Evolutionary conservation across 176 grass and related monocot species (phyloP).

Genomic region (Cenchrus fungigraminus): DNA sequence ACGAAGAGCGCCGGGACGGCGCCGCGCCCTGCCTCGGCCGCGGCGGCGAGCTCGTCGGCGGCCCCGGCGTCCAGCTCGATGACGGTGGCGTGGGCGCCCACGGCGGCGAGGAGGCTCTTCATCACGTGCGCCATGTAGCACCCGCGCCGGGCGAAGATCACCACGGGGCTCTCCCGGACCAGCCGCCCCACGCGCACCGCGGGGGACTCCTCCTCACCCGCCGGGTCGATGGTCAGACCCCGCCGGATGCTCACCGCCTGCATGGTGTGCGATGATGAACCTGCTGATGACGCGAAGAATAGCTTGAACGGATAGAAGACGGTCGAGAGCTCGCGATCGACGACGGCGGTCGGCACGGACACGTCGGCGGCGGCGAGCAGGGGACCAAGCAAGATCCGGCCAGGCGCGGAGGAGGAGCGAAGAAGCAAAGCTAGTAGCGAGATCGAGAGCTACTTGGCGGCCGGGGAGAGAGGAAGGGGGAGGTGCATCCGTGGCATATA

Average conservation of each 20-base stretch:
- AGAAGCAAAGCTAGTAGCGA: background rate
- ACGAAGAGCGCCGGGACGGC: conserved; percentile 82
- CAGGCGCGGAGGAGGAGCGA: background rate
- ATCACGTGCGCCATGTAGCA: conserved; percentile 99
- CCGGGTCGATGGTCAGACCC: conserved; percentile 63
- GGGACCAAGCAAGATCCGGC: background rate
- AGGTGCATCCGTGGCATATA: conserved; percentile 41
- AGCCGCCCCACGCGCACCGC: conserved; percentile 55
- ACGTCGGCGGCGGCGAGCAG: too few relatives aligned
- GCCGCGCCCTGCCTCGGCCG: conserved; percentile 28
- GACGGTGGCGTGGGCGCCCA: conserved; percentile 85
- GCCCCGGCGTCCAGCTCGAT: conserved; percentile 75
- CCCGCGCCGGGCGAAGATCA: conserved; percentile 65
- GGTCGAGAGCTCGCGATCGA: background rate
- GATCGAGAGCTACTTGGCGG: background rate
- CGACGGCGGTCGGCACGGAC: too few relatives aligned
- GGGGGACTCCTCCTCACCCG: conserved; percentile 54
- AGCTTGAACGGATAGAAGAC: background rate
- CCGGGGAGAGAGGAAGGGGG: background rate
- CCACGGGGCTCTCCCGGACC: conserved; percentile 79
- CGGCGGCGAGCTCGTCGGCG: conserved; percentile 48
- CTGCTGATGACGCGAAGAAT: too few relatives aligned
- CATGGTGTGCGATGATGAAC: conserved; percentile 4
- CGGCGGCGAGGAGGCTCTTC: conserved; percentile 69
- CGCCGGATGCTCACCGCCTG: conserved; percentile 49